Evolutionary conservation across 192 early-diverging fungal species (phyloP), one percentile per base, ranked within the genome.

Genomic region (Pilobolus umbonatus): DNA sequence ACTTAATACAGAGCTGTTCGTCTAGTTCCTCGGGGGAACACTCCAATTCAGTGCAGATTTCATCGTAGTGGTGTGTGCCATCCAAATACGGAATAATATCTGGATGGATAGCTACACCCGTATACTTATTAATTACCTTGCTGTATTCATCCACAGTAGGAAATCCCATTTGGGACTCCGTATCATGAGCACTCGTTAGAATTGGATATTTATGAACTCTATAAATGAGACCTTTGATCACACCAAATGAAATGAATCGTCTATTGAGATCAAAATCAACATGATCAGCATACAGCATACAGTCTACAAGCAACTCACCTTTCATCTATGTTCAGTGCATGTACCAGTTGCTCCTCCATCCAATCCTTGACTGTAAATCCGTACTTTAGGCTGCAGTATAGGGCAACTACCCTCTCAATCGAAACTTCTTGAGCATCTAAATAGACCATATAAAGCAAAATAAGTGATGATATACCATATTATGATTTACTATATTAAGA

Each of bases 201-300:
- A 84, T 79, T 3, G 96, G 96, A 65, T 94, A 98, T 67, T 90
- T 93, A 65, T 98, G 89, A 15, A 99, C 85, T 2, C 96, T 82
- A 47, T 86, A 84, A 7, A 99, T 55, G 54, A 97, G 78, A 1
- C 78, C 75, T 53, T 96, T 87, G 55, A 95, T 79, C 0, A 94
- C 80, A 3, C 95, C 96, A 81, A 92, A 99, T 0, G 91, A 76
- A 12, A 99, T 81, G 50, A 99, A 88, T 14, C 95, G 83, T 24
- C 95, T 91, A 55, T 6, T 24, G 10, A 11, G 19, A 5, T 66
- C 55, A 57, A 1, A 26, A 31, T 21, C 4, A 35, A n/a, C 10
- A 39, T 12, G 24, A n/a, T 4, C 1, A 24, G 31, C 5, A 38
- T 14, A 0, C 11, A 29, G 12, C 2, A 11, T 48, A 17, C 7